Conservation (phyloP, 257 asterid species). For the Nicotiana tabacum region DNA sequence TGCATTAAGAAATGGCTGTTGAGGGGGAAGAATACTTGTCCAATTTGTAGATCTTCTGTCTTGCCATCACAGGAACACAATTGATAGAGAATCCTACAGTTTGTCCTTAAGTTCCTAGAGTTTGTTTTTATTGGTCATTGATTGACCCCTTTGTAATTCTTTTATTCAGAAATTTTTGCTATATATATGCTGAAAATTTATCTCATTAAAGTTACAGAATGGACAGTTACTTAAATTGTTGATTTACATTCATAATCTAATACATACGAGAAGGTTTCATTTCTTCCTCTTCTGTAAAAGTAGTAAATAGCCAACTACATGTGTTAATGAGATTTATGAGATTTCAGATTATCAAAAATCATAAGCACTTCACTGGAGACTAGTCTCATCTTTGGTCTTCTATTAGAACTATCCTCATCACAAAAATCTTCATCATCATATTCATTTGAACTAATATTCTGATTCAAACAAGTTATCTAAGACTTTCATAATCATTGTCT, state of each 20-base stretch:
- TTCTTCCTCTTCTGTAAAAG: neutral
- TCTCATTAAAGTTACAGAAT: neutral
- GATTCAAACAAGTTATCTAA: too few relatives aligned
- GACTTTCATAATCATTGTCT: too few relatives aligned
- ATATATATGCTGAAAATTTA: neutral
- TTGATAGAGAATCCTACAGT: neutral
- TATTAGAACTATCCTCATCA: too few relatives aligned
- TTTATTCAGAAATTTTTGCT: neutral
- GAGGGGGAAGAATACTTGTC: neutral
- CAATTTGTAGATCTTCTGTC: neutral
- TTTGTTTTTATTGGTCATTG: neutral
- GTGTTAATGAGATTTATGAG: neutral
- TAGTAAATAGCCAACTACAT: neutral
- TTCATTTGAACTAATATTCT: too few relatives aligned
- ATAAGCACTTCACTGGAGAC: too few relatives aligned
- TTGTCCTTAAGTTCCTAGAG: neutral
- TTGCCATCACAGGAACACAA: neutral
- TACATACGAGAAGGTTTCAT: neutral
- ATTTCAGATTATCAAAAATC: neutral
- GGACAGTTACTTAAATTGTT: neutral
- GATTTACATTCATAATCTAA: neutral
- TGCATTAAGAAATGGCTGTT: neutral
- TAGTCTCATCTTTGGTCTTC: too few relatives aligned
- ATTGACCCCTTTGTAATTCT: neutral
- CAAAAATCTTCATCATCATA: too few relatives aligned